phyloP scores from a whole-genome alignment of 257 asterid genomes.

The Knoxia roxburghii region DNA sequence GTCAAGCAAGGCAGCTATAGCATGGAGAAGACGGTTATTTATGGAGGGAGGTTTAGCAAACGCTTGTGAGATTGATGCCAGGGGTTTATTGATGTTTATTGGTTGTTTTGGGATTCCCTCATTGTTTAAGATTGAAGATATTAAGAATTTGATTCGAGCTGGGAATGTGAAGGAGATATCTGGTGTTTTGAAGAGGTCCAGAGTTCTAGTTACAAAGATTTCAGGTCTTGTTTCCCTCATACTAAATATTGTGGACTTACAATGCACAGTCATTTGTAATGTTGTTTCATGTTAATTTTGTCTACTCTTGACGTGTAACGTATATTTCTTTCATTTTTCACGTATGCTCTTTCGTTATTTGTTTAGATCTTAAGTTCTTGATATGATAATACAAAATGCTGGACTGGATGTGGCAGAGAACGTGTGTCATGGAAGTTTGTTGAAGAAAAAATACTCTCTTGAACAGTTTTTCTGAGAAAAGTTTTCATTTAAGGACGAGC shows the following conservation, averaged over 20 bases:
- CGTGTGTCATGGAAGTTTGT: background rate
- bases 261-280: background rate
- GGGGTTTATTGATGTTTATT: constrained; percentile 69
- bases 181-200: constrained; percentile 47
- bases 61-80: constrained; percentile 60
- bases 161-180: constrained; percentile 57
- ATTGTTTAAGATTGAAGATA: constrained; percentile 45
- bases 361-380: background rate
- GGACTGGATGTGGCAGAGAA: background rate
- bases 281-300: background rate
- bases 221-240: constrained; percentile 38
- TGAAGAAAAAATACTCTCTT: background rate
- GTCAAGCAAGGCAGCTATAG: constrained; percentile 48
- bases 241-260: background rate
- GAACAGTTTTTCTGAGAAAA: background rate
- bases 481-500: background rate
- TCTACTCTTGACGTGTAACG: background rate
- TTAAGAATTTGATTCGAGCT: constrained; percentile 51
- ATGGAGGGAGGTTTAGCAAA: constrained; percentile 61
- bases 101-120: constrained; percentile 66
- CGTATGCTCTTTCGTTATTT: background rate
- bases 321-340: background rate
- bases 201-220: constrained; percentile 44
- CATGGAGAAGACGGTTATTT: constrained; percentile 72
- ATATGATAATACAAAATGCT: background rate